A percentile compares a stretch with the other conserved stretches of the same genome.
phyloP scores from a whole-genome alignment of 805 yeast species.

The Yamadazyma kitorensis region DNA sequence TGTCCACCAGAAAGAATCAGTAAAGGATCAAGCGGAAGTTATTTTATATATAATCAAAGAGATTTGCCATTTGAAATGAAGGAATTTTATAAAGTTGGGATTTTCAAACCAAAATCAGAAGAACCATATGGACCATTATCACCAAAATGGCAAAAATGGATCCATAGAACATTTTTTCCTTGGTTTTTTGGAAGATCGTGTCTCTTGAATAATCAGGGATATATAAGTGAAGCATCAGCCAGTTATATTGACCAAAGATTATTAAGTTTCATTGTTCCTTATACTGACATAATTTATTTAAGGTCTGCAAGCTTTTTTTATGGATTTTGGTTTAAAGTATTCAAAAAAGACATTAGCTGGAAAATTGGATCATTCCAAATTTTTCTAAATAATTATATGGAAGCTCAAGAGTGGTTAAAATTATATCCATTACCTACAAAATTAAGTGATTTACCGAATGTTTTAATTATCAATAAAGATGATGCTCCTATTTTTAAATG shows the following conservation, averaged over 20 bases:
- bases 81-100: constrained; percentile 32
- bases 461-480: constrained; percentile 12
- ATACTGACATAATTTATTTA: constrained; percentile 55
- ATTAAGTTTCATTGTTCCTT: constrained; percentile 60
- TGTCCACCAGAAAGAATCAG: constrained; percentile 49
- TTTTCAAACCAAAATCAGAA: constrained; percentile 77
- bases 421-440: constrained; percentile 38
- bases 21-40: constrained; percentile 70
- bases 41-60: constrained; percentile 47
- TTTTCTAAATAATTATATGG: constrained; percentile 55
- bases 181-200: constrained; percentile 76
- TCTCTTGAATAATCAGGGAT: constrained; percentile 69
- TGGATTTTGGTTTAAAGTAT: constrained; percentile 33
- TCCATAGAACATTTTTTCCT: constrained; percentile 71
- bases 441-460: constrained; percentile 37
- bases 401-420: constrained; percentile 59
- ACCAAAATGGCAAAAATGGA: constrained; percentile 80
- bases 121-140: constrained; percentile 78
- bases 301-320: constrained; percentile 52
- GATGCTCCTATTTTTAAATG: constrained; percentile 41
- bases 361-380: constrained; percentile 70
- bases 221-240: constrained; percentile 71
- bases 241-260: constrained; percentile 61
- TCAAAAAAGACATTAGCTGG: constrained; percentile 11
- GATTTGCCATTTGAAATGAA: constrained; percentile 6